phyloP scores from a whole-genome alignment of 306 rosid genomes.

The Dalbergia cultrata region DNA sequence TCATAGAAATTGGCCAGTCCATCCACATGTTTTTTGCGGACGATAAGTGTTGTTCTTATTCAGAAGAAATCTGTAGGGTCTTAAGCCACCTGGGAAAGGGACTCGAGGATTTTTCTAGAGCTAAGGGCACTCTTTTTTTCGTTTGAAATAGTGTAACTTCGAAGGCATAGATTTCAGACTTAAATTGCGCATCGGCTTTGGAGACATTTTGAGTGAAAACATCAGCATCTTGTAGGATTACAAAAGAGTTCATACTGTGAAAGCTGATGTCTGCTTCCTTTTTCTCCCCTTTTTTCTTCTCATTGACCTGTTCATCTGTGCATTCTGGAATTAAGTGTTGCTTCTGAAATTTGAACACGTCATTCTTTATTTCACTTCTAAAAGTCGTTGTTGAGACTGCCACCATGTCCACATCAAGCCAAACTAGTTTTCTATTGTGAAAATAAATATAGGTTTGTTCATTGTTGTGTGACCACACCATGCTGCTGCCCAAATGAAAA shows the following conservation, averaged over 20 bases:
- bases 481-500: background rate
- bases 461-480: background rate
- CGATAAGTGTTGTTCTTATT: background rate
- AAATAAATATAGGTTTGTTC: background rate
- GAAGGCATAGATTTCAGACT: background rate
- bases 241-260: background rate
- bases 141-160: background rate
- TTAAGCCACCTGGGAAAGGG: background rate
- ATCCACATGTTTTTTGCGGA: conserved; percentile 29
- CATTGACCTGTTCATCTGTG: background rate
- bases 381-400: background rate
- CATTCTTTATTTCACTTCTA: background rate
- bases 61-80: background rate
- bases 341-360: background rate
- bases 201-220: background rate
- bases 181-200: background rate
- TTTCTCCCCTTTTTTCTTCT: background rate
- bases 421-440: background rate
- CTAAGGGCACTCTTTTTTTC: background rate
- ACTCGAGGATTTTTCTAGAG: background rate
- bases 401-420: background rate
- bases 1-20: conserved; percentile 57
- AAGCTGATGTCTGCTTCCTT: background rate
- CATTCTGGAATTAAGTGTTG: background rate
- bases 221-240: background rate